These are phyloP conservation scores for Penicillium paneum DNA, from an alignment of 2,329 filamentous ascomycete genomes.

Conservation along the genomic window DNA sequence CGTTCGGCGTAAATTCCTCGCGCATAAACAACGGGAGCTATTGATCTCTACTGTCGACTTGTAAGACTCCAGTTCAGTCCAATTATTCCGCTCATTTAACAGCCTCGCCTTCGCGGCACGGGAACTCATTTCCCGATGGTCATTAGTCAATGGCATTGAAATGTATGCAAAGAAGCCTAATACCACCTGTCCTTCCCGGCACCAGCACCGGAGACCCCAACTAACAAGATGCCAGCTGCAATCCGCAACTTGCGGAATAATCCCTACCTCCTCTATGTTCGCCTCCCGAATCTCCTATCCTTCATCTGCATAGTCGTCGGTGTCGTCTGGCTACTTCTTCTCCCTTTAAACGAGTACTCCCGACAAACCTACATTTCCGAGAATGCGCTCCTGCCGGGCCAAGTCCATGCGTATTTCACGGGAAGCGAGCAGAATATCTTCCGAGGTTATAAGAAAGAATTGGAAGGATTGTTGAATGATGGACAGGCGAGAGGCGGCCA, in stretches of 20 bases:
- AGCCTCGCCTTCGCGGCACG: conserved; percentile 17
- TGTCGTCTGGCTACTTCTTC: conserved; percentile 81
- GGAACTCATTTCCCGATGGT: conserved; percentile 27
- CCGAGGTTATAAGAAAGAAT: conserved; percentile 81
- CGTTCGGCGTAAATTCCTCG: conserved; percentile 32
- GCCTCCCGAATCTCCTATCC: conserved; percentile 83
- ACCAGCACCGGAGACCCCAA: not conserved
- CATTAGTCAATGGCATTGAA: conserved; percentile 39
- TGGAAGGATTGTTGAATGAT: conserved; percentile 52
- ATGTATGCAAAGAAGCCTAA: conserved; percentile 29
- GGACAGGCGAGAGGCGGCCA: conserved; percentile 30
- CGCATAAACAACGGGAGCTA: conserved; percentile 19
- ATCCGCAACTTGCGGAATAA: conserved; percentile 66
- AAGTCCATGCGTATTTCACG: conserved; percentile 96
- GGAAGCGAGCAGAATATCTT: conserved; percentile 96
- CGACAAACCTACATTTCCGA: conserved; percentile 94
- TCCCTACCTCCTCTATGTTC: conserved; percentile 67
- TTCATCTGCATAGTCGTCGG: conserved; percentile 80
- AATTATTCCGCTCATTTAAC: conserved; percentile 10
- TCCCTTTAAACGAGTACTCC: conserved; percentile 88
- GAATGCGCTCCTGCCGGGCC: conserved; percentile 89
- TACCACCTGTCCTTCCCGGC: conserved; percentile 2
- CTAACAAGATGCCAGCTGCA: conserved; percentile 30
- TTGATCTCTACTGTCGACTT: conserved; percentile 13
- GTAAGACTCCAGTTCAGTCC: conserved; percentile 3